Percentiles rank a stretch among this genome's conserved stretches.
These are phyloP conservation scores for Apiotrichum akiyoshidainum DNA, from an alignment of 1,284 basidiomycete genomes.

Conservation along the genomic window DNA sequence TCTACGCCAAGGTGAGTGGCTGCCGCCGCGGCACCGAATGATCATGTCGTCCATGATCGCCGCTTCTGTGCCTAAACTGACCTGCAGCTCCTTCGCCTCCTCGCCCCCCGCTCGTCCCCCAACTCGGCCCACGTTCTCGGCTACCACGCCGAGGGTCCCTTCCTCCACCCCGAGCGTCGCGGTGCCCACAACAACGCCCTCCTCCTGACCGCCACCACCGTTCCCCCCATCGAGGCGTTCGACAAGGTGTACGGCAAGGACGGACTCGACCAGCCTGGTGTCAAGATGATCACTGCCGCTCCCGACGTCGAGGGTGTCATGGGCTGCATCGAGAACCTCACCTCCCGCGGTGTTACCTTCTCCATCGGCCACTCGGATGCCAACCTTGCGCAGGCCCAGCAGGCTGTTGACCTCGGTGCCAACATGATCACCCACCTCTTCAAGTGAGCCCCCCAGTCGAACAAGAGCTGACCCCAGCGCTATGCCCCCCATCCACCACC, in stretches of 20 bases:
- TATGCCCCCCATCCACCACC: slow-evolving; percentile 43
- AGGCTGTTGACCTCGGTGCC: slow-evolving; percentile 54
- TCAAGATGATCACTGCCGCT: slow-evolving; percentile 79
- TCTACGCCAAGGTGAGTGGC: slow-evolving; percentile 54
- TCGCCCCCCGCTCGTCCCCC: slow-evolving; percentile 27
- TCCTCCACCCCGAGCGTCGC: slow-evolving; percentile 64
- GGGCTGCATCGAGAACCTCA: slow-evolving; percentile 62
- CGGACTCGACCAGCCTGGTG: slow-evolving; percentile 55
- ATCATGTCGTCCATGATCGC: neutral
- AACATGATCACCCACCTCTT: slow-evolving; percentile 84
- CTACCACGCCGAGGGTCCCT: slow-evolving; percentile 87
- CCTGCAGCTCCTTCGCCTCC: slow-evolving; percentile 55
- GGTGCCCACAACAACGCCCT: slow-evolving; percentile 73
- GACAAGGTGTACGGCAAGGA: slow-evolving; percentile 69
- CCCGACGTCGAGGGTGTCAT: slow-evolving; percentile 81
- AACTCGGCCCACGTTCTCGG: slow-evolving; percentile 65
- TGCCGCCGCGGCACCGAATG: neutral
- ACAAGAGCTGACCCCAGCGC: slow-evolving; percentile 23
- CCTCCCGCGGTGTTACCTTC: slow-evolving; percentile 67
- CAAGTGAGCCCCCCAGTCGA: slow-evolving; percentile 58
- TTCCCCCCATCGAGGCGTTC: slow-evolving; percentile 53
- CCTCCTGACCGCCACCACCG: slow-evolving; percentile 58
- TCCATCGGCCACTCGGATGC: slow-evolving; percentile 74
- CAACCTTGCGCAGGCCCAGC: slow-evolving; percentile 33
- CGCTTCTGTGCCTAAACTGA: slow-evolving; percentile 20